Evolutionary conservation across 176 grass and related monocot species (phyloP).

Genomic region (Pontederia crassipes): DNA sequence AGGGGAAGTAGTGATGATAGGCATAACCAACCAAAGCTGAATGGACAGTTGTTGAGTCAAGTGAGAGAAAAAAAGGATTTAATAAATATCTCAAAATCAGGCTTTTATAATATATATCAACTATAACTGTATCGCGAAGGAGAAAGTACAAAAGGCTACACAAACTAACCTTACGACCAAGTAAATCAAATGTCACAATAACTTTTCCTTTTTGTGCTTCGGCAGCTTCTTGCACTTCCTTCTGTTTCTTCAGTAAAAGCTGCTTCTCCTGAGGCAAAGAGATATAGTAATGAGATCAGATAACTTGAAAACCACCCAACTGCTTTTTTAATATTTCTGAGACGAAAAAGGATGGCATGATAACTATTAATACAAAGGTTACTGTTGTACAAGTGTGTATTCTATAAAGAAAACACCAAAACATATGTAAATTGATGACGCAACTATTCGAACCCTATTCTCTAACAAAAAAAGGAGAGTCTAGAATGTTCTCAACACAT

Average conservation of each 20-base stretch:
- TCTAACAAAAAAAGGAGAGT: too few relatives aligned
- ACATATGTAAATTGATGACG: not conserved
- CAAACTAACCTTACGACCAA: slow-evolving; percentile 81
- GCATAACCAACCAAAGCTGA: too few relatives aligned
- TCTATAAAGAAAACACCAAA: too few relatives aligned
- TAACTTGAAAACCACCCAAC: too few relatives aligned
- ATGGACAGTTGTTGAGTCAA: too few relatives aligned
- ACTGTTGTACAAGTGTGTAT: too few relatives aligned
- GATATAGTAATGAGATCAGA: not conserved
- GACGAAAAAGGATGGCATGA: not conserved
- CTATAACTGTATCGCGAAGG: not conserved
- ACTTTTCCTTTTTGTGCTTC: slow-evolving; percentile 56
- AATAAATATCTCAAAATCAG: too few relatives aligned
- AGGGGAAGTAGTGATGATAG: too few relatives aligned
- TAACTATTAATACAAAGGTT: not conserved
- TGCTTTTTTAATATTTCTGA: too few relatives aligned
- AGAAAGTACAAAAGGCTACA: too few relatives aligned
- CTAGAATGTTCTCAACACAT: too few relatives aligned
- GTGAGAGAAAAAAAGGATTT: too few relatives aligned
- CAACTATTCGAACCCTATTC: not conserved
- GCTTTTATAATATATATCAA: not conserved
- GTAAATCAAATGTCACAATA: slow-evolving; percentile 88
- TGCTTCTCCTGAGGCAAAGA: slow-evolving; percentile 57
- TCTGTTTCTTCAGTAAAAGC: slow-evolving; percentile 48
- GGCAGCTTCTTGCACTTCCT: slow-evolving; percentile 64